Conservation (phyloP, 805 yeast species). For the Spathaspora gorwiae region DNA sequence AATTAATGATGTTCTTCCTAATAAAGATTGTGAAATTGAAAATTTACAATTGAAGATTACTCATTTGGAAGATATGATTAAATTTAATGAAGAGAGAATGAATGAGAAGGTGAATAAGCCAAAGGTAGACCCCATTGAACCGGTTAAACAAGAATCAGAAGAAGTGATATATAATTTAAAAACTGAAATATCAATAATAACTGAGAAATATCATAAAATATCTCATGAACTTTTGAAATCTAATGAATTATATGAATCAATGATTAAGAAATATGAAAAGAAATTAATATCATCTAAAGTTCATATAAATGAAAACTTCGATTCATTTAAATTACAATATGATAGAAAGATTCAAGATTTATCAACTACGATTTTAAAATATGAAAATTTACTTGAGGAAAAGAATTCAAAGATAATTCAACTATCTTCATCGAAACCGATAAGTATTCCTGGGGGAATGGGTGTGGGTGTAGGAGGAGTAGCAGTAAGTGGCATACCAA, state of each 20-base stretch:
- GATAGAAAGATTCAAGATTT: constrained; percentile 36
- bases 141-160: background rate
- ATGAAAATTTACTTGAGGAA: constrained; percentile 34
- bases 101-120: background rate
- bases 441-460: constrained; percentile 25
- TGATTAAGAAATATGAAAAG: constrained; percentile 17
- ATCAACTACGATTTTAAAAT: constrained; percentile 22
- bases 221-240: constrained; percentile 14
- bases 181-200: constrained; percentile 13
- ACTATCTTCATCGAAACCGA: constrained; percentile 33
- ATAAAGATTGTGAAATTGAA: constrained; percentile 19
- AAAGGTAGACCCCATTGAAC: background rate
- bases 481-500: no score
- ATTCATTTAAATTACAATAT: constrained; percentile 20
- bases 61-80: constrained; percentile 8
- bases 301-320: constrained; percentile 24
- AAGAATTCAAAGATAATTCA: constrained; percentile 32
- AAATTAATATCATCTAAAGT: constrained; percentile 18
- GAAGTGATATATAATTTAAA: constrained; percentile 7
- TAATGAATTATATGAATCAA: constrained; percentile 11
- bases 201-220: constrained; percentile 17
- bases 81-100: background rate
- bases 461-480: background rate
- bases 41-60: constrained; percentile 11
- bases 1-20: constrained; percentile 14